phyloP scores from a whole-genome alignment of 2,329 filamentous ascomycete species.

The Colletotrichum theobromicola region DNA sequence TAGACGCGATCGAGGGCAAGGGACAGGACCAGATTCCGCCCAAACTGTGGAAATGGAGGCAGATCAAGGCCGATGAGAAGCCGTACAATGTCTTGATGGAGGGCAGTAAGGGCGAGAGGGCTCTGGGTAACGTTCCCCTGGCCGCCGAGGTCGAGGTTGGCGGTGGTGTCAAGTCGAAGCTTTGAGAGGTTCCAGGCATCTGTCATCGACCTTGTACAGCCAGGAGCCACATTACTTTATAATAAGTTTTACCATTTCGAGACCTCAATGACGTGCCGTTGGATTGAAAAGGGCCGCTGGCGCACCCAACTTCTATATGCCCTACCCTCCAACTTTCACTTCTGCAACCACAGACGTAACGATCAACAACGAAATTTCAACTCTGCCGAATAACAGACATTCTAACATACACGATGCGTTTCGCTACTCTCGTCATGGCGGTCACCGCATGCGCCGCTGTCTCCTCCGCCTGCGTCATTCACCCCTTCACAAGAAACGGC shows the following conservation, averaged over 20 bases:
- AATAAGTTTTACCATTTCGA: accelerated
- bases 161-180: neutral
- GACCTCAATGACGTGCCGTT: neutral
- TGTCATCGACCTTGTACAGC: neutral
- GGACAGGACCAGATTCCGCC: slow-evolving; percentile 31
- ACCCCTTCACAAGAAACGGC: neutral
- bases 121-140: slow-evolving; percentile 22
- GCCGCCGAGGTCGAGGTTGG: neutral
- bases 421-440: neutral
- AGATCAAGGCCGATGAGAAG: neutral
- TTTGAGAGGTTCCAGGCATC: neutral
- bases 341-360: neutral
- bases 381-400: neutral
- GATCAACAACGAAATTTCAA: neutral
- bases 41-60: slow-evolving; percentile 27
- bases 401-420: neutral
- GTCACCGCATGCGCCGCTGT: neutral
- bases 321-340: neutral
- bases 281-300: neutral
- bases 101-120: slow-evolving; percentile 18
- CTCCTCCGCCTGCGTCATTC: neutral
- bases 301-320: neutral
- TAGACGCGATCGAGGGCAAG: slow-evolving; percentile 51
- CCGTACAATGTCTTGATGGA: slow-evolving; percentile 25
- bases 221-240: neutral